phyloP scores from a whole-genome alignment of 805 yeast species.

The Yamadazyma insecticola region DNA sequence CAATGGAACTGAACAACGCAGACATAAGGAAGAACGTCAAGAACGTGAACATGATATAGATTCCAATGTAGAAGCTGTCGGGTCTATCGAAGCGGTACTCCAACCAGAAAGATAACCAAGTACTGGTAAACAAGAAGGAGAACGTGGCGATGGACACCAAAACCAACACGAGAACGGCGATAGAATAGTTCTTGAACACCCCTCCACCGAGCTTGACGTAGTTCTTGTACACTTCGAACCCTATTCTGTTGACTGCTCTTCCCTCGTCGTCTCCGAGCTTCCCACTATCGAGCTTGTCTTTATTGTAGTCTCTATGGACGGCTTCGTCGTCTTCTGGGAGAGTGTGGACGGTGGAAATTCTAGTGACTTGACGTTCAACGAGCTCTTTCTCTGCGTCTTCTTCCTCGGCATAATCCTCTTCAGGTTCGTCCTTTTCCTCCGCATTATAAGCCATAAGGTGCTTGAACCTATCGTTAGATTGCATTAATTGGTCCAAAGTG shows the following conservation, averaged over 20 bases:
- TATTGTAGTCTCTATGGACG: conserved; percentile 25
- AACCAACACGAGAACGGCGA: conserved; percentile 17
- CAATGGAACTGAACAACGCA: conserved; percentile 42
- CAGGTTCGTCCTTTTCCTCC: conserved; percentile 14
- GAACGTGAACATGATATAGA: conserved; percentile 60
- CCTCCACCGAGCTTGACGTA: conserved; percentile 58
- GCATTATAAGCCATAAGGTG: conserved; percentile 24
- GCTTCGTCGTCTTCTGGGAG: conserved; percentile 26
- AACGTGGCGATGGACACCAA: conserved; percentile 34
- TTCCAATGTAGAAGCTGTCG: conserved; percentile 64
- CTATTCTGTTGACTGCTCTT: conserved; percentile 53
- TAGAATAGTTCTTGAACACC: conserved; percentile 23
- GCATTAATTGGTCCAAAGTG: conserved; percentile 20
- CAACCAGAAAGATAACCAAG: conserved; percentile 86
- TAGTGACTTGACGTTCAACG: conserved; percentile 19
- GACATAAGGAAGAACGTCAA: conserved; percentile 42
- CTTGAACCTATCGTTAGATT: conserved; percentile 20
- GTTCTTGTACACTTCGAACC: conserved; percentile 42
- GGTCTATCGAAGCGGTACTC: conserved; percentile 45
- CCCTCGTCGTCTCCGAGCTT: conserved; percentile 44
- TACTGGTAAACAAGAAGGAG: conserved; percentile 55
- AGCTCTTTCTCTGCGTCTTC: conserved; percentile 14
- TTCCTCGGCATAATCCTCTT: conserved; percentile 16
- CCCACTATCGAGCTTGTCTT: conserved; percentile 19
- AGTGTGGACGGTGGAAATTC: conserved; percentile 15